Evolutionary conservation across 768 basidiomycete species (phyloP), one percentile per base, ranked within the genome.

Genomic region (Dioszegia crocea): DNA sequence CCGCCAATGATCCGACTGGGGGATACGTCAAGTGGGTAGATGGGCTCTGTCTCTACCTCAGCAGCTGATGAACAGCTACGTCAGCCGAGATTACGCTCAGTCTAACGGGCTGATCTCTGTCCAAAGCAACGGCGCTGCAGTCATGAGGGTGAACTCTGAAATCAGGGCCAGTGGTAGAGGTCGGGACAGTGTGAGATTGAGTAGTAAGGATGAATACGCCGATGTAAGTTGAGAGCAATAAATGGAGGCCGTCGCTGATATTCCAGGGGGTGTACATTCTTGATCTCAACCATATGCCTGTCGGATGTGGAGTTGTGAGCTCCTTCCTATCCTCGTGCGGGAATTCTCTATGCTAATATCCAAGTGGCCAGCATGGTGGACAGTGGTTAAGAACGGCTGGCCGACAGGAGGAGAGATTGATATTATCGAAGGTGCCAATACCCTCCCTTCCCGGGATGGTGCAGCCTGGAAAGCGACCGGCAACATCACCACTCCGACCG

Each of bases 311-410:
- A 2, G 74, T 74, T 0, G 75, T 76, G 30, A 56, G 70, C 14
- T 11, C 29, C n/a, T 19, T 19, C 26, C 55, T 53, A 8, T 17
- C 24, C 19, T 51, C n/a, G 2, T 41, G 5, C 24, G 43, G 26
- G 17, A 14, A 33, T 33, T 33, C 8, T 14, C 2, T 40, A 31
- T 10, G 11, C 41, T 43, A 16, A 33, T 41, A 4, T 2, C 17
- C 3, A 44, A 76, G 70, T 77, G 76, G 76, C 76, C 76, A 14
- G 76, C 76, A 40, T 77, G 66, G 45, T 77, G 76, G 76, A 77
- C 74, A 38, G 70, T 70, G 1, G 67, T 66, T 6, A 57, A 63
- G 40, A 57, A 65, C 30, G 64, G 65, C 6, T 76, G 75, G 75
- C 75, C 75, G 3, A 59, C 49, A 26, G 75, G 75, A 5, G 73